Evolutionary conservation across 2,329 filamentous ascomycete species (phyloP), one percentile per base, ranked within the genome.

Genomic region (Fusarium ambrosium): DNA sequence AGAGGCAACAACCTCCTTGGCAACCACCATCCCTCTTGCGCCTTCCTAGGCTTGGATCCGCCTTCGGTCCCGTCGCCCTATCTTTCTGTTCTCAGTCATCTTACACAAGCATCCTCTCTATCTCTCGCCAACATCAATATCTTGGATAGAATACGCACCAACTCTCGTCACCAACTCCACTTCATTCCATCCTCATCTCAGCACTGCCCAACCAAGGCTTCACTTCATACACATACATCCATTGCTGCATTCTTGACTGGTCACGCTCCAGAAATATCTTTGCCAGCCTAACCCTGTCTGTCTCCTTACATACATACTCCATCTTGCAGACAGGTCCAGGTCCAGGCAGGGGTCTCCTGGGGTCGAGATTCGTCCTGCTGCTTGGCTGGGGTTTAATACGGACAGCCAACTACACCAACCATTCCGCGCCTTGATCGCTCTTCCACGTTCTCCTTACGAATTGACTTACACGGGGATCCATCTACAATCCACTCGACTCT

Each of bases 391-490:
- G 58, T 56, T 39, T 32, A 41, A 51, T 64, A 34, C 60, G 20
- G 32, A 60, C 63, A 51, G 20, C 51, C 55, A 60, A 69, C 45
- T 41, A 60, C 24, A 58, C 64, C 43, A 56, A n/a, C 53, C 48
- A 60, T 67, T 29, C 39, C 63, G 53, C 14, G 37, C 51, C 36
- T 41, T 51, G 51, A 58, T 62, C 62, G 27, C 20, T 51, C 37
- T 13, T 73, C 55, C 39, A 64, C 62, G 51, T 18, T 53, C 27
- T 58, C 43, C 60, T 48, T 53, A 66, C 53, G 56, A 64, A 55
- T 70, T 45, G 72, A 74, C 72, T 74, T 74, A 74, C 69, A 74
- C 69, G 29, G 39, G 48, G 69, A 58, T 70, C 72, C 72, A 75
- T 73, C 53, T 53, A 71, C 62, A 72, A 64, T 64, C 72, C 69